A percentile compares a stretch with the other conserved stretches of the same genome.
These are phyloP conservation scores for Orobanche coerulescens DNA, from an alignment of 257 asterid species.

Conservation along the genomic window DNA sequence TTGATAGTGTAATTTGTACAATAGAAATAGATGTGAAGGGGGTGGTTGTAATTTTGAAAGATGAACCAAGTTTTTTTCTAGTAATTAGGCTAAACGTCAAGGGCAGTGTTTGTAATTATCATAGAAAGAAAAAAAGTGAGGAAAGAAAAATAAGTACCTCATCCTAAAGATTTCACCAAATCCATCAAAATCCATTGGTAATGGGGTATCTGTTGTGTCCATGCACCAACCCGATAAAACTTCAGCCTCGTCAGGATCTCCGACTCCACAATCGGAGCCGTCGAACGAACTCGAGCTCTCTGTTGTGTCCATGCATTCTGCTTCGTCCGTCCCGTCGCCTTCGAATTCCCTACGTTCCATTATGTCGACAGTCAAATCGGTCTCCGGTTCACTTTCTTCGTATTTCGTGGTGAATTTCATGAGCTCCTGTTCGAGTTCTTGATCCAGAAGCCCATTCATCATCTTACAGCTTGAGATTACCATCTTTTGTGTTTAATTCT, in stretches of 20 bases:
- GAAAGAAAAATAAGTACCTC: constrained; percentile 27
- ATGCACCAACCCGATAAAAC: constrained; percentile 5
- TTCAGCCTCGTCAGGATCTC: constrained; percentile 32
- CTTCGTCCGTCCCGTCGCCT: constrained; percentile 27
- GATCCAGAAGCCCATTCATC: constrained; percentile 16
- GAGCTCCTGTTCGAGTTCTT: constrained; percentile 33
- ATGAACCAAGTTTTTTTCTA: too few relatives aligned
- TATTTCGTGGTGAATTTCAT: constrained; percentile 27
- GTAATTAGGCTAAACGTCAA: too few relatives aligned
- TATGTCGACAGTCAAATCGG: constrained; percentile 15
- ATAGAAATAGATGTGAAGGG: too few relatives aligned
- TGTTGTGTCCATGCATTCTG: constrained; percentile 32
- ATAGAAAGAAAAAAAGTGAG: not conserved
- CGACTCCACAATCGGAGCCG: constrained; percentile 30
- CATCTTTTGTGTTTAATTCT: too few relatives aligned
- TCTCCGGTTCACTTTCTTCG: constrained; percentile 17
- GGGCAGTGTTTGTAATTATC: too few relatives aligned
- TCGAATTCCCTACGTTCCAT: constrained; percentile 20
- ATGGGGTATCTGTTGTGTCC: too few relatives aligned
- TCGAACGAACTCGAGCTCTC: constrained; percentile 69
- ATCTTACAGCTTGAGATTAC: constrained; percentile 22
- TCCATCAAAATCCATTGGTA: constrained; percentile 23
- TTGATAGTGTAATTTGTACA: too few relatives aligned
- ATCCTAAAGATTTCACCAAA: constrained; percentile 12
- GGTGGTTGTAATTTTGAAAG: too few relatives aligned